Evolutionary conservation across 2,329 filamentous ascomycete genomes (phyloP), one percentile per base, ranked within the genome.

Genomic region (Colletotrichum caudatum): DNA sequence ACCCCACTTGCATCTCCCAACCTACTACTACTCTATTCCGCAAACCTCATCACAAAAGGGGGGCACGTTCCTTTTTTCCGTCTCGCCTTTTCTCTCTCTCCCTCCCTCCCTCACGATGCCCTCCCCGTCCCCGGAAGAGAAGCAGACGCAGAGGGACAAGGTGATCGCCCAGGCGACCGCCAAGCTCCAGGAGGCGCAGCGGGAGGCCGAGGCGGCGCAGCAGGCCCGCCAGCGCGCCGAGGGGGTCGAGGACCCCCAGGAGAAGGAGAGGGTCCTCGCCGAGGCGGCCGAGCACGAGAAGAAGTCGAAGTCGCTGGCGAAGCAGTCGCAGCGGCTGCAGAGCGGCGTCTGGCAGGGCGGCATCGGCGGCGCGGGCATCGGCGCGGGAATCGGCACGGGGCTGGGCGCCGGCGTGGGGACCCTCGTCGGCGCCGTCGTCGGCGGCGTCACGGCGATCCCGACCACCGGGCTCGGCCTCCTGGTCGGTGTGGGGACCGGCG

Each of bases 271-370:
- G 46, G 54, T 50, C 39, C 54, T 71, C 14, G 64, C 44, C n/a
- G 69, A 71, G 54, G 69, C 69, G 33, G 54, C 65, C 12, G 58
- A 64, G 53, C 69, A 71, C 18, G 69, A 71, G 26, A 53, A 69
- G 14, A 71, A 51, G 66, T 33, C 69, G 9, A 51, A 69, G 39
- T 20, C 53, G 1, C 48, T 69, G 2, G 39, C 39, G 2, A 53
- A 37, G n/a, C 65, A 71, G 9, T 51, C 69, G n/a, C 59, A 71
- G 23, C 59, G 69, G 5, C 33, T 71, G 26, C 69, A 71, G 35
- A 71, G 65, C 39, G 69, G 69, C 37, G 18, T 71, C 18, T 71
- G 69, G 69, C 69, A 71, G 54, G 69, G 69, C 37, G 69, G 69
- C 6, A 14, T 71, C 6, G 65, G 69, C 29, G 69, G 69, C 39